phyloP scores from a whole-genome alignment of 768 basidiomycete species.

The Boletus huronensis region DNA sequence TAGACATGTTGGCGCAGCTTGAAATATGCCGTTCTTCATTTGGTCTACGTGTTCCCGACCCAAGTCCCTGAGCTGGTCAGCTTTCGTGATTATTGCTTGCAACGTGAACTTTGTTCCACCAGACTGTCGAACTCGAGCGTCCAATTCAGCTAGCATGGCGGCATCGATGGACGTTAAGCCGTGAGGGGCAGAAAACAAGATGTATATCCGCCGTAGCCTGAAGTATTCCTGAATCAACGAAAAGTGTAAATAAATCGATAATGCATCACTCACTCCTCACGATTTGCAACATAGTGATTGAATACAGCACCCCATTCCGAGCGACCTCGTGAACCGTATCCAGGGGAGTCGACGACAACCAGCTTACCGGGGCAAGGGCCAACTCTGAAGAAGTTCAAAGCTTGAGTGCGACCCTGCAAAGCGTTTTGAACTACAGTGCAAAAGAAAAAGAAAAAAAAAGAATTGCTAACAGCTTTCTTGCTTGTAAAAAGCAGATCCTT shows the following conservation, averaged over 20 bases:
- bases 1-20: constrained; percentile 55
- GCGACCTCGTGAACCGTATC: constrained; percentile 72
- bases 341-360: constrained; percentile 75
- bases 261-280: constrained; percentile 50
- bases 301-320: constrained; percentile 74
- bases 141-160: constrained; percentile 58
- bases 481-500: constrained; percentile 57
- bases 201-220: constrained; percentile 68
- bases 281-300: constrained; percentile 56
- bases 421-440: not conserved
- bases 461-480: constrained; percentile 59
- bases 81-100: constrained; percentile 73
- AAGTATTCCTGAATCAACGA: not conserved
- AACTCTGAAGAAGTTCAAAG: constrained; percentile 71
- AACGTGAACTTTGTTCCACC: constrained; percentile 50
- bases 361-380: constrained; percentile 52
- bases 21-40: constrained; percentile 51
- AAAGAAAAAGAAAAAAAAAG: not conserved
- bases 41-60: constrained; percentile 36
- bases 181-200: constrained; percentile 68
- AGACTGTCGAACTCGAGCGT: constrained; percentile 28
- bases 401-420: constrained; percentile 63
- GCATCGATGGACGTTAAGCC: constrained; percentile 53
- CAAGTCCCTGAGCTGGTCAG: constrained; percentile 45
- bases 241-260: not conserved